phyloP scores from a whole-genome alignment of 2,329 filamentous ascomycete species.

The Chaetoscypha palmicola region DNA sequence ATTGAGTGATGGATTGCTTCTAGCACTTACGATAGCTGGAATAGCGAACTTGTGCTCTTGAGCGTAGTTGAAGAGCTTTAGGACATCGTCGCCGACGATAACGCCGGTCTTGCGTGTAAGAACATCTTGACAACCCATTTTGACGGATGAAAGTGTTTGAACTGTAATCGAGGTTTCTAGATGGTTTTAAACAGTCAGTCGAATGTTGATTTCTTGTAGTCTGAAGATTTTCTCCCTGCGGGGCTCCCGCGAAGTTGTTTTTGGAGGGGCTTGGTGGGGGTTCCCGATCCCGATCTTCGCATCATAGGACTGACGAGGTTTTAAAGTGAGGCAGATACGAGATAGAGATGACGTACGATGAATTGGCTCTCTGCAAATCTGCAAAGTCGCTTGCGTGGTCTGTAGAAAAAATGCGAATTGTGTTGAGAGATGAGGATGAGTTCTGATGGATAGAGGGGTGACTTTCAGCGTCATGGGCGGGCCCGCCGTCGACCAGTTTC shows the following conservation, averaged over 20 bases:
- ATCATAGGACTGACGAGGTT: background rate
- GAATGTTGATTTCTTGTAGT: conserved; percentile 5
- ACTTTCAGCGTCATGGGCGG: background rate
- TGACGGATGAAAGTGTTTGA: conserved; percentile 17
- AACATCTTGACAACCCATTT: conserved; percentile 44
- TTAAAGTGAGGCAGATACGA: too few relatives aligned
- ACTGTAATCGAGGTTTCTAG: conserved; percentile 7
- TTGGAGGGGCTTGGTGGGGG: conserved; percentile 15
- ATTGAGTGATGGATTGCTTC: background rate
- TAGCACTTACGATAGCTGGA: conserved; percentile 59
- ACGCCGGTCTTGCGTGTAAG: conserved; percentile 58
- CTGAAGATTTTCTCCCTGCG: conserved; percentile 3
- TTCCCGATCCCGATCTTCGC: background rate
- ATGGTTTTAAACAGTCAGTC: conserved; percentile 10
- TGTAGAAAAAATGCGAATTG: too few relatives aligned
- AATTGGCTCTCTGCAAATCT: too few relatives aligned
- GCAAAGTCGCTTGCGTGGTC: too few relatives aligned
- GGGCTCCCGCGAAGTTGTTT: conserved; percentile 10
- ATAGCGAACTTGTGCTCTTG: conserved; percentile 84
- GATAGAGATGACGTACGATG: too few relatives aligned
- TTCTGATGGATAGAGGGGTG: background rate
- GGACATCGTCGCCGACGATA: conserved; percentile 61
- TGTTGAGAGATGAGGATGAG: background rate
- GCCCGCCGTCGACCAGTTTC: background rate
- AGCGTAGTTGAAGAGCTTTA: conserved; percentile 78